Evolutionary conservation across 495 filamentous ascomycete species (phyloP), one percentile per base, ranked within the genome.

Genomic region (Aspergillus egyptiacus): DNA sequence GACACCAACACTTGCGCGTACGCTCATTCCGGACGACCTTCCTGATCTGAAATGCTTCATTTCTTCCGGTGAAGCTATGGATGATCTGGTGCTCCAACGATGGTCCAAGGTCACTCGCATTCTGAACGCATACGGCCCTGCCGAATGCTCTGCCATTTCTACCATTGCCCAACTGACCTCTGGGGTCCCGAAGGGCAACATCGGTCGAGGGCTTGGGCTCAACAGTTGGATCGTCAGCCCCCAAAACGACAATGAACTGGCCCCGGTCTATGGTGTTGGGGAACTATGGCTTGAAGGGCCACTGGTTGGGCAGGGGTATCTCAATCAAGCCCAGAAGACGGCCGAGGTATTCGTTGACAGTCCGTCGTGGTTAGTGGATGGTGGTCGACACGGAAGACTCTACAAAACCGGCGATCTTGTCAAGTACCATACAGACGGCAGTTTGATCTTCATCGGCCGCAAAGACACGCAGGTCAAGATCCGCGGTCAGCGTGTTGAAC

Each of bases 261-360:
- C 51, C 2, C 67, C 74, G 13, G 52, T 75, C 17, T 75, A 75
- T 14, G 55, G 49, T 2, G 53, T 68, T 3, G 75, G 73, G 4
- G 75, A 78, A 50, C 47, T 79, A 13, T 45, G 69, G 2, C 51
- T 78, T n/a, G 65, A 73, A 50, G 73, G 75, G 0, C 65, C 67
- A 4, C 52, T 65, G 6, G 53, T 78, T 9, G 67, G 57, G 2
- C 48, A 54, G 14, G 71, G 65, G 1, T 79, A 78, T 47, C 42
- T 75, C 3, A 54, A 69, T 30, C 55, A 70, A 11, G 41, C 51
- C 1, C 54, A 57, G 2, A 63, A 65, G 37, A 74, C 69, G 9
- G 33, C 36, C 7, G 44, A 48, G 3, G 37, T 58, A 2, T 77
- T 74, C 39, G 55, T 77, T 23, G 51, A 60, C 1, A 38, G 47